phyloP scores from a whole-genome alignment of 148 eudicot genomes.

The Oxyria digyna region DNA sequence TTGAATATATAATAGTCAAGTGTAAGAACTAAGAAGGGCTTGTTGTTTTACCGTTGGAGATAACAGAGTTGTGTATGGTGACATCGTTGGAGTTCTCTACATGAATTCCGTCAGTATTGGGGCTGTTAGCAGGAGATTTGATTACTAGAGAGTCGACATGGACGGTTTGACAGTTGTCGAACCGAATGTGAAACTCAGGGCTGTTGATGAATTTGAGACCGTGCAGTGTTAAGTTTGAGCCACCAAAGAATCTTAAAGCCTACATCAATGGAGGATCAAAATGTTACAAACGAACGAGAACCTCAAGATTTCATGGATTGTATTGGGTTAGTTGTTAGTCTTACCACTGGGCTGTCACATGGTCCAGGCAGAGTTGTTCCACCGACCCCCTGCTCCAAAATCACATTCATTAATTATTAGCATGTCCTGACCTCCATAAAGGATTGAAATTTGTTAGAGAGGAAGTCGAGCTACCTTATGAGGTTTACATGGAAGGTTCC shows the following conservation, averaged over 20 bases:
- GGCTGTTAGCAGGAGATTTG: slow-evolving; percentile 55
- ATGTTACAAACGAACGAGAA: neutral
- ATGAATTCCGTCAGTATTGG: slow-evolving; percentile 95
- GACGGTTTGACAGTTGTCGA: slow-evolving; percentile 56
- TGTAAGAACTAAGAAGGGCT: neutral
- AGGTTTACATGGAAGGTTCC: slow-evolving; percentile 95
- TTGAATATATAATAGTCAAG: neutral
- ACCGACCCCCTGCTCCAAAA: slow-evolving; percentile 34
- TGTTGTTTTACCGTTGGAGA: slow-evolving; percentile 54
- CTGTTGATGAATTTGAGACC: slow-evolving; percentile 58
- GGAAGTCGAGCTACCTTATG: slow-evolving; percentile 53
- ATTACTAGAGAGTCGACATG: slow-evolving; percentile 46
- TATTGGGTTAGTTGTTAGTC: neutral
- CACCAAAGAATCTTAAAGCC: slow-evolving; percentile 70
- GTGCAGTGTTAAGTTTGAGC: slow-evolving; percentile 52
- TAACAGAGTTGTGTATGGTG: slow-evolving; percentile 50
- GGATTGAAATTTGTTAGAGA: neutral
- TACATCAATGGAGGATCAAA: slow-evolving; percentile 9
- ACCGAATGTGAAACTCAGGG: slow-evolving; percentile 78
- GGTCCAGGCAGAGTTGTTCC: slow-evolving; percentile 61
- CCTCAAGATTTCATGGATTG: neutral
- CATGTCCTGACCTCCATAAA: too few relatives aligned
- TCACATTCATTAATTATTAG: neutral
- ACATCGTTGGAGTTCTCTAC: slow-evolving; percentile 67
- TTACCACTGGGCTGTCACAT: slow-evolving; percentile 96